Evolutionary conservation across 305 asterid species (phyloP).

Genomic region (Withania somnifera): DNA sequence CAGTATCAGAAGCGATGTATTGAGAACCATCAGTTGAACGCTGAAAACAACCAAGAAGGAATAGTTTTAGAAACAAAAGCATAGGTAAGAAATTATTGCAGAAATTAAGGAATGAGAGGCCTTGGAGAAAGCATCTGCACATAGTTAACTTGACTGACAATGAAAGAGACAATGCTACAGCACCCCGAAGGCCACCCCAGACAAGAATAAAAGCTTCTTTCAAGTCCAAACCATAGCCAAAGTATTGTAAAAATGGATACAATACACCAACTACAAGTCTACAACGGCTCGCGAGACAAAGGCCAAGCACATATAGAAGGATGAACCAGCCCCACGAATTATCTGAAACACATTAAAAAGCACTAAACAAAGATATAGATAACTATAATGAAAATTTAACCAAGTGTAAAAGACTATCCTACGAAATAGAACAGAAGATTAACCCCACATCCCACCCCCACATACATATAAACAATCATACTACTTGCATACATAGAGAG

Average conservation of each 20-base stretch:
- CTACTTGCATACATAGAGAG: neutral
- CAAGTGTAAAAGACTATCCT: neutral
- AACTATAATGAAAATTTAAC: neutral
- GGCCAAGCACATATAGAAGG: conserved; percentile 76
- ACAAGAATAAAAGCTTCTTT: conserved; percentile 87
- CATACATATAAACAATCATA: neutral
- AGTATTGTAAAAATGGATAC: conserved; percentile 69
- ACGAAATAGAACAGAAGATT: neutral
- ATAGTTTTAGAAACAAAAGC: conserved; percentile 7
- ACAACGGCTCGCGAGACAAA: conserved; percentile 59
- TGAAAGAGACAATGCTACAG: conserved; percentile 85
- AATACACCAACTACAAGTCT: conserved; percentile 66
- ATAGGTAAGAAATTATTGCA: neutral
- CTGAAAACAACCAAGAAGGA: conserved; percentile 39
- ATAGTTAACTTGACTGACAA: conserved; percentile 68
- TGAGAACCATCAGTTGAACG: conserved; percentile 58
- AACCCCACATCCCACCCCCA: too few species aligned
- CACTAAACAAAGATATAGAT: neutral
- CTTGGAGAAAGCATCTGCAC: neutral
- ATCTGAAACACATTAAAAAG: conserved; percentile 33
- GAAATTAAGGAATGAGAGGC: neutral
- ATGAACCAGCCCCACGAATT: conserved; percentile 84
- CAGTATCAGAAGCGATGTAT: conserved; percentile 71
- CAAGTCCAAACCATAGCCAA: conserved; percentile 95
- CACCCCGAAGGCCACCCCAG: conserved; percentile 98